Percentiles rank a stretch among this genome's conserved stretches.
Evolutionary conservation across 2,329 filamentous ascomycete genomes (phyloP).

Genomic region (Xylaria sp.): DNA sequence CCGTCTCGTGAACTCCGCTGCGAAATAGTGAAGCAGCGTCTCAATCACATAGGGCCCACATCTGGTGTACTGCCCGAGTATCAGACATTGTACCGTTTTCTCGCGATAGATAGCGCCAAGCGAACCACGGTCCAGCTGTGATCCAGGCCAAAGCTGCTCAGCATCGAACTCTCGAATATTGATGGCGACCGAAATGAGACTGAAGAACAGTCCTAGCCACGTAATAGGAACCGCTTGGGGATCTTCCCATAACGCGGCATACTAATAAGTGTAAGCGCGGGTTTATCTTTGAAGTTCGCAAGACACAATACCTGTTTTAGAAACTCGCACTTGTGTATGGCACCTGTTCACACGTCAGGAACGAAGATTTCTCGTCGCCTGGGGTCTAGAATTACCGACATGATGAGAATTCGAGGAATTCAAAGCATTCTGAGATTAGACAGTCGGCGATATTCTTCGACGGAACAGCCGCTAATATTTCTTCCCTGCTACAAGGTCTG

Average conservation of each 20-base stretch:
- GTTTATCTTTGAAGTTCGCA: neutral
- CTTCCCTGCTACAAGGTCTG: slow-evolving; percentile 24
- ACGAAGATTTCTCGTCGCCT: neutral
- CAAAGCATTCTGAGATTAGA: slow-evolving; percentile 36
- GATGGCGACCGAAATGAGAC: slow-evolving; percentile 39
- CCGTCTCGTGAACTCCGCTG: slow-evolving; percentile 29
- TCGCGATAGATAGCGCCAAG: slow-evolving; percentile 23
- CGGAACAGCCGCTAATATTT: slow-evolving; percentile 34
- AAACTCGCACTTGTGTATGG: slow-evolving; percentile 29
- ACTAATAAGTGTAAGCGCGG: slow-evolving; percentile 28
- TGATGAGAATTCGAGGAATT: slow-evolving; percentile 29
- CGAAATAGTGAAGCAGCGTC: slow-evolving; percentile 34
- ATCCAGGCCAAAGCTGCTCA: slow-evolving; percentile 1
- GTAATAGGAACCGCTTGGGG: slow-evolving; percentile 35
- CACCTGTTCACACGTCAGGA: slow-evolving; percentile 15
- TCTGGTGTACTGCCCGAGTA: slow-evolving; percentile 38
- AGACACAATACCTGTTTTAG: slow-evolving; percentile 23
- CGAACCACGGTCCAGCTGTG: slow-evolving; percentile 5
- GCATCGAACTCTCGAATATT: slow-evolving; percentile 20
- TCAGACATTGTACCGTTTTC: slow-evolving; percentile 35
- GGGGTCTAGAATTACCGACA: slow-evolving; percentile 13
- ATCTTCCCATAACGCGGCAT: slow-evolving; percentile 41
- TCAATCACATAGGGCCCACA: slow-evolving; percentile 40
- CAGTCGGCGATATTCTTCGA: slow-evolving; percentile 32
- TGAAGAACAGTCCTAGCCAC: slow-evolving; percentile 45